Evolutionary conservation across 257 asterid species (phyloP), one percentile per base, ranked within the genome.

Genomic region (Petrea volubilis): DNA sequence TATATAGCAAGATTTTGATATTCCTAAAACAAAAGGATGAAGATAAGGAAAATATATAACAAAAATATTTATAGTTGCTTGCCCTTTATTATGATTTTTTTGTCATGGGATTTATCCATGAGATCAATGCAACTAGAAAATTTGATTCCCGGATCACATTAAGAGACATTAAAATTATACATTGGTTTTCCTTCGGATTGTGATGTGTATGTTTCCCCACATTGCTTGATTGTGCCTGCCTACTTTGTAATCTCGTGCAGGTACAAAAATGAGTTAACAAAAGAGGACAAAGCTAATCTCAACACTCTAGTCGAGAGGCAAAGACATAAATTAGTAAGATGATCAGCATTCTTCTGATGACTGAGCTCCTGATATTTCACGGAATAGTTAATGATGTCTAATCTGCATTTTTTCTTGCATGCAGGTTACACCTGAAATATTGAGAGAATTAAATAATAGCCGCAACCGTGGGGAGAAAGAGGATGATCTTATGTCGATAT

Each of bases 381-480:
- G 14, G 15, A 21, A 52, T 14, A 38, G 17, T 21, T 60, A 29
- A 43, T 43, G 4, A 38, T 44, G 65, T 23, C 44, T 38, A 64
- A 18, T 46, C 40, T 52, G 0, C 14, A 5, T 68, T 9, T 51
- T 67, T 31, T 47, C 73, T 75, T 66, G 72, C 18, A 56, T 68
- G 75, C 96, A 94, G 97, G 92, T 95, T 73, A 83, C 98, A 41
- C 96, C 99, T 7, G 98, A 90, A 82, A 90, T 95, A 83, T 72
- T 85, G 83, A 84, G 95, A 80, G 98, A 95, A 80, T 73, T 92
- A 23, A 86, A 88, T 74, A 90, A 85, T 82, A 90, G 99, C 79
- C 91, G 96, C 46, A 85, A 85, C 78, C 96, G 97, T 59, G 99
- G 99, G 73, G 99, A 94, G 74, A 91, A 90, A 82, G 96, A 72